Base-by-base conservation (phyloP, 371 early-diverging fungal genomes). In the Mortierella sp. region DNA sequence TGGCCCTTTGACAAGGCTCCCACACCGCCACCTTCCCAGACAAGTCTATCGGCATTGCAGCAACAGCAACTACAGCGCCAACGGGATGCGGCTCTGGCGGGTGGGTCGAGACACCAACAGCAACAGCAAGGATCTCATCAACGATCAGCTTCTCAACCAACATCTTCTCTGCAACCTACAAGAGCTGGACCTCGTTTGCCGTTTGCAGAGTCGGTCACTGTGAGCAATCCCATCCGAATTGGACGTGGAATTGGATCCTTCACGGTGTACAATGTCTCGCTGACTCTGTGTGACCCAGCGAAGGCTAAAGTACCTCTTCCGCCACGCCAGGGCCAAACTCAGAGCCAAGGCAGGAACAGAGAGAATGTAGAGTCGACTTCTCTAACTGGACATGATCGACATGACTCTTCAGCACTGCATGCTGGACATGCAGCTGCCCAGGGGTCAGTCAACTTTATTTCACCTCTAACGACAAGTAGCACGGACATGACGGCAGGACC, bases 241-340 rank as follows among this genome's bases (percentile, higher is more conserved):
- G 85, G 85, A 24, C 81, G 81, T 11, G 85, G 81, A 0, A 81
- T 85, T 48, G 81, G 76, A 14, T 85, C 85, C 0, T 85, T 85
- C 52, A 85, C 85, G 8, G 77, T 79, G 2, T 85, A 85, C 52
- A 85, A 54, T 21, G 65, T 85, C 3, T 52, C 81, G 1, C 70
- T 85, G 54, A 85, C 73, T 4, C 78, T 85, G 38, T 81, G 82
- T n/a, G 75, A 79, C 11, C 81, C 85, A 1, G 52, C 72, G 68
- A 75, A 34, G 28, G 48, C 76, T 7, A 44, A 24, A 10, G 58
- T 72, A 3, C 13, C 72, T 31, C 60, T 31, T 31, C 60, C 60
- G 0, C 60, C 60, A 7, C 65, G 65, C 38, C 65, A 65, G 38
- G 31, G 31, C 21, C 65, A 65, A 19, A 38, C 6, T 2, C 65